Conservation (phyloP, 768 basidiomycete species). For the Podaxis carcinomalis region DNA sequence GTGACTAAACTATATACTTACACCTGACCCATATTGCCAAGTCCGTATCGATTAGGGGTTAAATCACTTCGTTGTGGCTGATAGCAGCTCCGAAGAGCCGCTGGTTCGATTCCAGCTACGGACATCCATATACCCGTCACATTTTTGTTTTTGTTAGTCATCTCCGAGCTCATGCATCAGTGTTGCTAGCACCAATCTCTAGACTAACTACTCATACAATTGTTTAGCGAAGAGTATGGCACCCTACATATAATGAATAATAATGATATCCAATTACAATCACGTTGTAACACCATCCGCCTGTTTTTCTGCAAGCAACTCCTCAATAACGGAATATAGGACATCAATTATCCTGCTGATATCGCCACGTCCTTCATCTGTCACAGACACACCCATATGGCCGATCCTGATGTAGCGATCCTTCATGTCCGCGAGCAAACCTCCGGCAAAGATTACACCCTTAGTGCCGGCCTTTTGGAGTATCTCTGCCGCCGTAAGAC, state of each 20-base stretch:
- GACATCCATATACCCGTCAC: slow-evolving; percentile 14
- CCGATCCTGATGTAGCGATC: slow-evolving; percentile 72
- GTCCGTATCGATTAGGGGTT: slow-evolving; percentile 30
- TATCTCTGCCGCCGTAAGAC: slow-evolving; percentile 61
- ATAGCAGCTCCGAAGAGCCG: slow-evolving; percentile 23
- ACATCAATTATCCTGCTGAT: slow-evolving; percentile 47
- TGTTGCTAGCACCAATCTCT: neutral
- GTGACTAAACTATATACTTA: too few species aligned
- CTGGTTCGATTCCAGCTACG: slow-evolving; percentile 30
- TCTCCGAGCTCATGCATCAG: too few species aligned
- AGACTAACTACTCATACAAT: neutral
- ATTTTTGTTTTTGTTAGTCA: neutral
- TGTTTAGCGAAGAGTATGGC: too few species aligned
- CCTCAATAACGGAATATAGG: neutral
- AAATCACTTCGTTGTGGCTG: slow-evolving; percentile 29
- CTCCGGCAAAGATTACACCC: slow-evolving; percentile 76
- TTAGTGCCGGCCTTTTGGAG: slow-evolving; percentile 60
- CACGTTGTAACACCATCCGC: neutral
- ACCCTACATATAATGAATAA: neutral
- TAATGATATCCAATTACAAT: neutral
- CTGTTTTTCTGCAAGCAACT: slow-evolving; percentile 1
- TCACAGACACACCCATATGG: slow-evolving; percentile 83
- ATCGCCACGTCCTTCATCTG: slow-evolving; percentile 62
- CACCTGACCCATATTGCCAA: neutral
- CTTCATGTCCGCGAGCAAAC: slow-evolving; percentile 77